Conservation (phyloP, 176 grass and related monocot species). For the Lolium rigidum region DNA sequence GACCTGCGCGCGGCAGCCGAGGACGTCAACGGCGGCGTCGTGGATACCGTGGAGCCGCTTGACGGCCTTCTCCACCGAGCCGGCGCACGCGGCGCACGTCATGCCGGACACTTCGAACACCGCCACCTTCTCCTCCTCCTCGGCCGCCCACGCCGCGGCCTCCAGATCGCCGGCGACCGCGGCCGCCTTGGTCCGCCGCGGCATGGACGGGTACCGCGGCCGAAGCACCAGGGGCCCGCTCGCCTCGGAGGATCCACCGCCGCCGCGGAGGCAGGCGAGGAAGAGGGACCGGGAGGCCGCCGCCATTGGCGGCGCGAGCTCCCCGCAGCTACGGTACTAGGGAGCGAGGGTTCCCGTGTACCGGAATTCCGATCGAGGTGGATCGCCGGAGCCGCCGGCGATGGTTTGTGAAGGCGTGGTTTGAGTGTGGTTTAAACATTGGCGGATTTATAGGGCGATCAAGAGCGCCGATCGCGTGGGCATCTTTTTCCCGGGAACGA, state of each 20-base stretch:
- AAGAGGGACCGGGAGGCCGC: constrained; percentile 37
- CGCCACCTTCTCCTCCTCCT: constrained; percentile 55
- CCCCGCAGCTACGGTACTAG: neutral
- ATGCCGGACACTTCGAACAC: constrained; percentile 77
- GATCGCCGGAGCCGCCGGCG: no score
- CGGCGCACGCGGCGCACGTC: constrained; percentile 87
- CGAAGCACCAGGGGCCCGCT: constrained; percentile 57
- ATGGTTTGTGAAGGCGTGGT: neutral
- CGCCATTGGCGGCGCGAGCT: constrained; percentile 11
- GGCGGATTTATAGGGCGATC: constrained; percentile 25
- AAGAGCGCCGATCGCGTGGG: neutral
- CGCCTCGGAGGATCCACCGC: constrained; percentile 39
- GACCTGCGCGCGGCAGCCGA: constrained; percentile 79
- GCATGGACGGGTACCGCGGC: constrained; percentile 77
- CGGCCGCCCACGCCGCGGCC: constrained; percentile 37
- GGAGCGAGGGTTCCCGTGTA: neutral
- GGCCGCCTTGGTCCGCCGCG: constrained; percentile 53
- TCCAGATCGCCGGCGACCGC: constrained; percentile 52
- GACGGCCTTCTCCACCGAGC: constrained; percentile 94
- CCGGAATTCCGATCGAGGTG: no score
- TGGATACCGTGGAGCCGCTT: constrained; percentile 90
- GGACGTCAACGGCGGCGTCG: constrained; percentile 86
- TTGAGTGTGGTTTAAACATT: neutral
- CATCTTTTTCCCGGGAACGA: neutral
- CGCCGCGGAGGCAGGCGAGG: constrained; percentile 57